Conservation (phyloP, 768 basidiomycete species). For the Mycena crocata region DNA sequence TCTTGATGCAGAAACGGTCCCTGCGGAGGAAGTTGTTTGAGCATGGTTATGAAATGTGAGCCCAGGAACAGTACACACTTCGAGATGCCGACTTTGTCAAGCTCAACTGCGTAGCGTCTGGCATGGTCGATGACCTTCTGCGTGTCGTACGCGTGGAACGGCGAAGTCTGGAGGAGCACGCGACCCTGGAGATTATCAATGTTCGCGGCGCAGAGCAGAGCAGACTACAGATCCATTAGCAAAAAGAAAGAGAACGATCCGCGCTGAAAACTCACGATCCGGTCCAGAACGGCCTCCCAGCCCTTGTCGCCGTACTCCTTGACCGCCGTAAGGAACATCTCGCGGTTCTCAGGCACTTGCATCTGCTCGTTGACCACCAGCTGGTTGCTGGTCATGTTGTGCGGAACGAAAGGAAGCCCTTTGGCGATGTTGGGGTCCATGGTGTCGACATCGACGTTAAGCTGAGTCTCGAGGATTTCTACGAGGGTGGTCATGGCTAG, state of each 20-base stretch:
- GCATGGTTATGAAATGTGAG: not conserved
- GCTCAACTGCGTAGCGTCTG: conserved; percentile 42
- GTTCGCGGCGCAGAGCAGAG: conserved; percentile 46
- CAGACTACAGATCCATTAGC: conserved; percentile 41
- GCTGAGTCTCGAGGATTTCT: conserved; percentile 32
- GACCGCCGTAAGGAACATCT: conserved; percentile 38
- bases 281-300: conserved; percentile 39
- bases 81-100: conserved; percentile 48
- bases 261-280: conserved; percentile 26
- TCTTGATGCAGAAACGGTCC: conserved; percentile 60
- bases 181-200: conserved; percentile 45
- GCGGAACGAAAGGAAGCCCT: conserved; percentile 36
- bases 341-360: conserved; percentile 38
- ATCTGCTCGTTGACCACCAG: conserved; percentile 47
- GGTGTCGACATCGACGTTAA: conserved; percentile 51
- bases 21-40: conserved; percentile 30
- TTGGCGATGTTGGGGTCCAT: conserved; percentile 50
- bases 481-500: conserved; percentile 28
- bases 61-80: conserved; percentile 20
- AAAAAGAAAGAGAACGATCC: not conserved
- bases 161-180: conserved; percentile 49
- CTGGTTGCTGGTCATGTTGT: conserved; percentile 54
- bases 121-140: conserved; percentile 50
- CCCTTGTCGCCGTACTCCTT: conserved; percentile 32
- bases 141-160: conserved; percentile 47